These are phyloP conservation scores for Penicillium sp. DNA, from an alignment of 2,329 filamentous ascomycete species.

Conservation along the genomic window DNA sequence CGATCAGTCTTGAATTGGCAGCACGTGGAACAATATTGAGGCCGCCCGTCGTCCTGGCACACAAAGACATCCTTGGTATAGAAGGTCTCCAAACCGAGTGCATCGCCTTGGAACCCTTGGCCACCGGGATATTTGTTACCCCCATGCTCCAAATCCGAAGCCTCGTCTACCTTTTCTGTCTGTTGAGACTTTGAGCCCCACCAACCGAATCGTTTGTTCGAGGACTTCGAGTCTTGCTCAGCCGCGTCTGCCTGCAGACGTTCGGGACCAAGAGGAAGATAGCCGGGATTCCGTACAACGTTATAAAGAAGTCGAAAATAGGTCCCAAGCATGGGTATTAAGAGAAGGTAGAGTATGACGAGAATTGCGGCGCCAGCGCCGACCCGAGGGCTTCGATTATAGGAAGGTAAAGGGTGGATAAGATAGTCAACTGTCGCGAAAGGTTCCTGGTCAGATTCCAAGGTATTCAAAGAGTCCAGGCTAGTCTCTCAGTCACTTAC, in stretches of 20 bases:
- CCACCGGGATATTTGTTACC: slow-evolving; percentile 24
- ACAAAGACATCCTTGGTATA: slow-evolving; percentile 81
- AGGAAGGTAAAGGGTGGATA: slow-evolving; percentile 50
- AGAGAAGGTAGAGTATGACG: slow-evolving; percentile 69
- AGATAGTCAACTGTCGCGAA: slow-evolving; percentile 66
- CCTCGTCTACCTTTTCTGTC: slow-evolving; percentile 24
- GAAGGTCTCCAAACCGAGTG: slow-evolving; percentile 70
- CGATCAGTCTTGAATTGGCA: slow-evolving; percentile 85
- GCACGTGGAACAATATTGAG: slow-evolving; percentile 82
- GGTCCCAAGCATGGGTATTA: slow-evolving; percentile 63
- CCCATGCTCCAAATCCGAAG: slow-evolving; percentile 31
- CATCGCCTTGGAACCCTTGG: slow-evolving; percentile 50
- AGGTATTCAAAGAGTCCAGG: too few species aligned
- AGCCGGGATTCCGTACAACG: slow-evolving; percentile 69
- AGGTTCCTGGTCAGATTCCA: slow-evolving; percentile 1
- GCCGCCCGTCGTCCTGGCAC: slow-evolving; percentile 79
- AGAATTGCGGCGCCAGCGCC: slow-evolving; percentile 68
- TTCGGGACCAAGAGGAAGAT: slow-evolving; percentile 64
- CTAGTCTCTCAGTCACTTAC: slow-evolving; percentile 49
- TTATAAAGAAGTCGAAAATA: slow-evolving; percentile 71
- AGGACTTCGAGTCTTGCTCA: slow-evolving; percentile 16
- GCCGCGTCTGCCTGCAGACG: slow-evolving; percentile 30
- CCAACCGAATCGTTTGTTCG: slow-evolving; percentile 18
- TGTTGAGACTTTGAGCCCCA: slow-evolving; percentile 25
- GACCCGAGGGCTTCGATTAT: slow-evolving; percentile 44